A percentile compares a stretch with the other conserved stretches of the same genome.
phyloP scores from a whole-genome alignment of 371 early-diverging fungal genomes.

The Gilbertella persicaria region DNA sequence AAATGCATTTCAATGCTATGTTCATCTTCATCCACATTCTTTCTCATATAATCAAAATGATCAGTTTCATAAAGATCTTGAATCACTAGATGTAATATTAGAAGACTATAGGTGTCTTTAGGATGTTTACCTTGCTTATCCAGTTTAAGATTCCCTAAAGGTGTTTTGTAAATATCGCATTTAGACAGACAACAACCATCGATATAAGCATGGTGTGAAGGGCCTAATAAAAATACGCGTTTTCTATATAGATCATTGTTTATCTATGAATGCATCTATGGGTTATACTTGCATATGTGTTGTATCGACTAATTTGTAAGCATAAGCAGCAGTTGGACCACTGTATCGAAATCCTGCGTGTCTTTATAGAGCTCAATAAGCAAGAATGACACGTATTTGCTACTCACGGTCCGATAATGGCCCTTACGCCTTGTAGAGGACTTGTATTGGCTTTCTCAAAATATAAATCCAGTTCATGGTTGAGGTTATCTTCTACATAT shows the following conservation, averaged over 20 bases:
- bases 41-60: slow-evolving; percentile 65
- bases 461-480: slow-evolving; percentile 55
- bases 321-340: slow-evolving; percentile 88
- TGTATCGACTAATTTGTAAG: slow-evolving; percentile 74
- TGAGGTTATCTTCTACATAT: slow-evolving; percentile 24
- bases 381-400: not conserved
- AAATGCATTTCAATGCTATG: slow-evolving; percentile 97
- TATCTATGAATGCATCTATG: not conserved
- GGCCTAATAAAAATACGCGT: slow-evolving; percentile 90
- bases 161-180: slow-evolving; percentile 79
- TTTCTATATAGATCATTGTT: slow-evolving; percentile 46
- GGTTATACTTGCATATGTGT: slow-evolving; percentile 52
- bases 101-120: not conserved
- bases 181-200: slow-evolving; percentile 76
- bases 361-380: slow-evolving; percentile 34
- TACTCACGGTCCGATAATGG: slow-evolving; percentile 84
- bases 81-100: slow-evolving; percentile 44
- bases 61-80: slow-evolving; percentile 56
- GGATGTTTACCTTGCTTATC: slow-evolving; percentile 58
- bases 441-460: slow-evolving; percentile 45
- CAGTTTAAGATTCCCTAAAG: slow-evolving; percentile 77
- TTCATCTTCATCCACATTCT: slow-evolving; percentile 82
- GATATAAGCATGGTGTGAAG: slow-evolving; percentile 89
- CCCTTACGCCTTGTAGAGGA: slow-evolving; percentile 60
- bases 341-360: slow-evolving; percentile 93